Conservation (phyloP, 2,329 filamentous ascomycete genomes). For the Pseudophaeomoniella oleicola region DNA sequence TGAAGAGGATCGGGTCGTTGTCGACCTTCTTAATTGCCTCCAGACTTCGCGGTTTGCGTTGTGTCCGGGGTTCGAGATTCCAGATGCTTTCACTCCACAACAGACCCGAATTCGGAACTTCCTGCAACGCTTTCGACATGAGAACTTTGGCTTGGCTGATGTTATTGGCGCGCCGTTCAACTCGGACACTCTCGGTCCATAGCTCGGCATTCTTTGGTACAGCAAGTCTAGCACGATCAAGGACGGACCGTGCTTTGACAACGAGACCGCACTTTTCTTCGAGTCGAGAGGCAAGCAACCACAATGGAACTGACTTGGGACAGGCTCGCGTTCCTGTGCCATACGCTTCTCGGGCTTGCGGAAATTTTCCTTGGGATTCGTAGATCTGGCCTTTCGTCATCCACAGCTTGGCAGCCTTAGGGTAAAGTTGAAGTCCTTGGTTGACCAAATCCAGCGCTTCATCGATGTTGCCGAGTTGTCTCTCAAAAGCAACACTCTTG, state of each 20-base stretch:
- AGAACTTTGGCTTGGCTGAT: constrained; percentile 70
- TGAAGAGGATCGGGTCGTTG: constrained; percentile 76
- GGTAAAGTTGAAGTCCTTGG: constrained; percentile 67
- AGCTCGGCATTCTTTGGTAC: constrained; percentile 72
- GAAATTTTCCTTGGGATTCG: constrained; percentile 62
- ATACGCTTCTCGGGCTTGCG: constrained; percentile 82
- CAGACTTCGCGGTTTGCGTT: constrained; percentile 77
- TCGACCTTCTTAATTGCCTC: constrained; percentile 97
- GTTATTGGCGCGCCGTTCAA: constrained; percentile 81
- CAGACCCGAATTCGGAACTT: constrained; percentile 73
- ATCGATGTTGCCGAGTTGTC: constrained; percentile 65
- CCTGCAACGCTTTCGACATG: constrained; percentile 87
- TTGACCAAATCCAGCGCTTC: constrained; percentile 76
- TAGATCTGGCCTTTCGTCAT: constrained; percentile 99
- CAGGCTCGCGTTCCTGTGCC: constrained; percentile 76
- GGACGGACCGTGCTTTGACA: constrained; percentile 85
- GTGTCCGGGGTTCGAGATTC: constrained; percentile 80
- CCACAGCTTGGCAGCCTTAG: constrained; percentile 75
- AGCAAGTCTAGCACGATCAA: constrained; percentile 79
- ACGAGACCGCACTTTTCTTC: constrained; percentile 73
- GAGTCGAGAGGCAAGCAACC: constrained; percentile 75
- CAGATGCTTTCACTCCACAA: constrained; percentile 93
- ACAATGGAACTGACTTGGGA: constrained; percentile 69
- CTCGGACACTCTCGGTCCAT: constrained; percentile 86
- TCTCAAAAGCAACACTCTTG: constrained; percentile 87